Evolutionary conservation across 2,329 filamentous ascomycete species (phyloP).

Genomic region (Trichoderma atroviride): DNA sequence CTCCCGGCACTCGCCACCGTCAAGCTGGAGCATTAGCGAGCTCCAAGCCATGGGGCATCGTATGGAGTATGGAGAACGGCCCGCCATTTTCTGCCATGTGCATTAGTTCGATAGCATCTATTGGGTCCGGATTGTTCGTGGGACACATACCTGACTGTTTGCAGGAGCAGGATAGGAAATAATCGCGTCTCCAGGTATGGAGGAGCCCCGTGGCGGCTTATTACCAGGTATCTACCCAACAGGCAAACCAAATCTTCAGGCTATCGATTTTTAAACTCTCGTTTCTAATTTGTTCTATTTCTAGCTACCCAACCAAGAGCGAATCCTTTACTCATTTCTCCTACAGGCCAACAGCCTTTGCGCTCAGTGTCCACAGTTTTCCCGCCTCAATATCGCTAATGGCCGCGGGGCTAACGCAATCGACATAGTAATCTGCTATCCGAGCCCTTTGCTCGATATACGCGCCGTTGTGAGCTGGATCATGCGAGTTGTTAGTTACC

Average conservation of each 20-base stretch:
- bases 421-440: slow-evolving; percentile 37
- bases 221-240: neutral
- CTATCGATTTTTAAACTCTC: neutral
- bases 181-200: neutral
- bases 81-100: neutral
- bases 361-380: slow-evolving; percentile 50
- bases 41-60: neutral
- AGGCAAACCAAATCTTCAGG: neutral
- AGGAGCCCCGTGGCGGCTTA: neutral
- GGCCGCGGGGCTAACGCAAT: slow-evolving; percentile 38
- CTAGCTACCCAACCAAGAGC: neutral
- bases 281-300: neutral
- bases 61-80: neutral
- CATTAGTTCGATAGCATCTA: neutral
- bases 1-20: neutral
- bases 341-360: slow-evolving; percentile 44
- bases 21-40: neutral
- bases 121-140: neutral
- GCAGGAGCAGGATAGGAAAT: neutral
- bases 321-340: slow-evolving; percentile 42
- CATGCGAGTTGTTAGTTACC: neutral
- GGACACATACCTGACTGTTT: neutral
- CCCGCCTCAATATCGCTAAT: slow-evolving; percentile 43
- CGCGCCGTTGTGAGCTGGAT: slow-evolving; percentile 38
- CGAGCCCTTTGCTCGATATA: slow-evolving; percentile 39